Conservation (phyloP, 768 basidiomycete species). For the Dentipellis sp. region DNA sequence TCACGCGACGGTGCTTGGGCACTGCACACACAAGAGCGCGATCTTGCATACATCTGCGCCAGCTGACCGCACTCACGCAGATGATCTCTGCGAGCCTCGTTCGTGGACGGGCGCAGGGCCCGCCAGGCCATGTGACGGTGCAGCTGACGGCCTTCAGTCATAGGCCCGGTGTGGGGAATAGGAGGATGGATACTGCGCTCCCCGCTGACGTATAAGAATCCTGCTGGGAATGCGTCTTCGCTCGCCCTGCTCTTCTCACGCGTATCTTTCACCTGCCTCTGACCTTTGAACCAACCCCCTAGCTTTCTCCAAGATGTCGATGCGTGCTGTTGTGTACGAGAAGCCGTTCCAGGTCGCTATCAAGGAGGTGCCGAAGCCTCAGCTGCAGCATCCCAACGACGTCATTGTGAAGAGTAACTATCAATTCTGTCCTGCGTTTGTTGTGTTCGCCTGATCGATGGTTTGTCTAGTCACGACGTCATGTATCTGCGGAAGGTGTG, state of each 20-base stretch:
- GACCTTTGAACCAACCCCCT: no score
- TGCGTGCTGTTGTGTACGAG: constrained; percentile 50
- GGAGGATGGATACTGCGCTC: neutral
- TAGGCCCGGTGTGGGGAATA: neutral
- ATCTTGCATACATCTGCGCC: no score
- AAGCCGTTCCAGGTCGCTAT: constrained; percentile 38
- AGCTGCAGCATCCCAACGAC: constrained; percentile 42
- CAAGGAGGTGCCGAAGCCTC: constrained; percentile 36
- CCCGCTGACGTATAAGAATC: neutral
- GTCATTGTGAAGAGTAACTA: constrained; percentile 36
- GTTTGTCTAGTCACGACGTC: constrained; percentile 34
- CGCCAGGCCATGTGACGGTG: neutral
- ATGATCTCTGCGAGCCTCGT: neutral
- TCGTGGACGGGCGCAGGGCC: neutral
- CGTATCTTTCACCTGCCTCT: neutral
- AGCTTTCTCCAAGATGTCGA: constrained; percentile 14
- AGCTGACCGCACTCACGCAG: neutral
- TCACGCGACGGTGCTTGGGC: no score
- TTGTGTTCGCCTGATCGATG: neutral
- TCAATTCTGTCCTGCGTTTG: neutral
- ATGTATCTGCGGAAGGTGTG: constrained; percentile 42
- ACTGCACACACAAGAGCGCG: no score
- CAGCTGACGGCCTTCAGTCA: neutral
- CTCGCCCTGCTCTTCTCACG: neutral
- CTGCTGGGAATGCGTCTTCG: neutral